phyloP scores from a whole-genome alignment of 495 filamentous ascomycete species.

The Penicillium macrosclerotiorum region DNA sequence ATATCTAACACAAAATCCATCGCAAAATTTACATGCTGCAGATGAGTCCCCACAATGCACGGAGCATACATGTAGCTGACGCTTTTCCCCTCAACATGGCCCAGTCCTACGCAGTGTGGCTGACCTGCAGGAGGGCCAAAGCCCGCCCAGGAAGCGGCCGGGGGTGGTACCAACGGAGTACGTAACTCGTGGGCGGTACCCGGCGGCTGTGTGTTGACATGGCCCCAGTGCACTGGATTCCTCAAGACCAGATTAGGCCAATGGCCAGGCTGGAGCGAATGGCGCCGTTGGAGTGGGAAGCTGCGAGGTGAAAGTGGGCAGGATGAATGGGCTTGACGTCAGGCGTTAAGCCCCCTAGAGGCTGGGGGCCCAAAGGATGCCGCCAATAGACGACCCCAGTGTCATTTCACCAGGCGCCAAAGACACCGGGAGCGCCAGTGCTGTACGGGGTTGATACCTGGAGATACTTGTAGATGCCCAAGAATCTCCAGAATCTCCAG shows the following conservation, averaged over 20 bases:
- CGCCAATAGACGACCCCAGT: too few relatives aligned
- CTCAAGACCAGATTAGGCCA: background rate
- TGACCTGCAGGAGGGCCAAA: constrained; percentile 9
- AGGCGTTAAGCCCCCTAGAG: constrained; percentile 4
- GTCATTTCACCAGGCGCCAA: too few relatives aligned
- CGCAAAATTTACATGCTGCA: constrained; percentile 1
- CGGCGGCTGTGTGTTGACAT: background rate
- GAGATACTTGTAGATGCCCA: too few relatives aligned
- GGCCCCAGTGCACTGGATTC: constrained; percentile 6
- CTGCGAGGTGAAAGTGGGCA: background rate
- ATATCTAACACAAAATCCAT: too few relatives aligned
- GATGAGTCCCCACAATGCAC: background rate
- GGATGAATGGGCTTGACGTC: constrained; percentile 17
- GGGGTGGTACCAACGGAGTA: constrained; percentile 9
- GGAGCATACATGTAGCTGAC: background rate
- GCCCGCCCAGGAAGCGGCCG: constrained; percentile 10
- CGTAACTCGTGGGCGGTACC: constrained; percentile 1
- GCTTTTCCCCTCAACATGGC: background rate
- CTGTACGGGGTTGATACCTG: too few relatives aligned
- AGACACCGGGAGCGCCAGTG: too few relatives aligned
- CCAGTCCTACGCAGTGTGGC: constrained; percentile 6
- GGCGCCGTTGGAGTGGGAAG: constrained; percentile 1
- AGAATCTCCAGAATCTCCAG: too few relatives aligned
- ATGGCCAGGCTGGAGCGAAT: background rate
- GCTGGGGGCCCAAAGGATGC: constrained; percentile 3